Evolutionary conservation across 495 filamentous ascomycete species (phyloP).

Genomic region (Sporormia fimetaria): DNA sequence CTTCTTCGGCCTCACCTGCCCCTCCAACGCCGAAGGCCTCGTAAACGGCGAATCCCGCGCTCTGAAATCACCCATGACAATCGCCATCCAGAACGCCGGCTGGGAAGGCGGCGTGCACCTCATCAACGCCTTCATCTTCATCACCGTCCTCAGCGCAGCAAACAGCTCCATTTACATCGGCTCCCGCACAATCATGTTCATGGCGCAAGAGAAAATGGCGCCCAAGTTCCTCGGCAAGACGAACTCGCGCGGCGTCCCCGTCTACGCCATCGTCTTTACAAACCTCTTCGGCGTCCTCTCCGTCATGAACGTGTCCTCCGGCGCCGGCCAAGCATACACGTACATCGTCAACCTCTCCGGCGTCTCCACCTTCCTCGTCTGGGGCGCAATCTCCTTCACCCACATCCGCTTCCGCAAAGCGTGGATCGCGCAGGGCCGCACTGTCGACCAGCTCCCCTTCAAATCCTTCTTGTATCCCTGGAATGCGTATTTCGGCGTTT

Average conservation of each 20-base stretch:
- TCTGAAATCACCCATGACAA: slow-evolving; percentile 26
- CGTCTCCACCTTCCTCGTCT: slow-evolving; percentile 54
- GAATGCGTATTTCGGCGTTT: slow-evolving; percentile 24
- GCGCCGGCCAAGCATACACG: slow-evolving; percentile 32
- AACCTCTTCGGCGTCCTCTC: slow-evolving; percentile 37
- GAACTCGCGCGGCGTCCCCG: slow-evolving; percentile 27
- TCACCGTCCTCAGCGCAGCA: slow-evolving; percentile 29
- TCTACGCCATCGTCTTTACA: slow-evolving; percentile 57
- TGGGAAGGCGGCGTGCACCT: slow-evolving; percentile 18
- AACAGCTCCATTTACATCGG: slow-evolving; percentile 27
- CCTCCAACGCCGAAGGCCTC: slow-evolving; percentile 18
- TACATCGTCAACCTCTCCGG: slow-evolving; percentile 60
- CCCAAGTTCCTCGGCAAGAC: slow-evolving; percentile 28
- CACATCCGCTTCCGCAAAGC: slow-evolving; percentile 65
- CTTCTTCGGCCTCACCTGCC: slow-evolving; percentile 27
- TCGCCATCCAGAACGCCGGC: slow-evolving; percentile 26
- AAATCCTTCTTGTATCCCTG: slow-evolving; percentile 39
- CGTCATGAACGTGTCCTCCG: slow-evolving; percentile 13
- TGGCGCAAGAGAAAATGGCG: slow-evolving; percentile 27
- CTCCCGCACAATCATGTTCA: slow-evolving; percentile 25
- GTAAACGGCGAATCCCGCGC: slow-evolving; percentile 12
- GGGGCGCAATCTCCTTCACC: slow-evolving; percentile 55
- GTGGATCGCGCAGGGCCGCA: slow-evolving; percentile 51
- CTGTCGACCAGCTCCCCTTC: slow-evolving; percentile 60
- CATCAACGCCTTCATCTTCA: slow-evolving; percentile 29